Conservation (phyloP, 139 green algal genomes). For the Chlamydomonas schloesseri region DNA sequence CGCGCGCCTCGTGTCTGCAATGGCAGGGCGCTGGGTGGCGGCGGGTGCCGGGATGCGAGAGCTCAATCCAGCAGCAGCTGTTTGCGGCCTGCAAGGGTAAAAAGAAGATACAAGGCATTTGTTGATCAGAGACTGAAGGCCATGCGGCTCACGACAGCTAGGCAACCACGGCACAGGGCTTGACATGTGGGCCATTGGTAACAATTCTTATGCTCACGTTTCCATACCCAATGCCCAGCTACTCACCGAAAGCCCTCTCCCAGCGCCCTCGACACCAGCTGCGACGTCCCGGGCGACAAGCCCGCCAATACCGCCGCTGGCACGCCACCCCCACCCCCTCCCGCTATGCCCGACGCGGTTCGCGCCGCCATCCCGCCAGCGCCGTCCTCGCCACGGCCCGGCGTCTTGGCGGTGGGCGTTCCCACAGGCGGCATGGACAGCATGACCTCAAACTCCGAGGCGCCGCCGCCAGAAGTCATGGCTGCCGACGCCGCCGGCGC, state of each 20-base stretch:
- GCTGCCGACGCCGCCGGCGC: no score
- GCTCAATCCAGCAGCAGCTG: not conserved
- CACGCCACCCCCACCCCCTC: not conserved
- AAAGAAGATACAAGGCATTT: no score
- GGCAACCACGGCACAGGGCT: no score
- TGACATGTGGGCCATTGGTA: no score
- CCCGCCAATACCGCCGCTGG: not conserved
- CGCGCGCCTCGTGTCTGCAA: not conserved
- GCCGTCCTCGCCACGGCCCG: not conserved
- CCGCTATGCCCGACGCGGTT: no score
- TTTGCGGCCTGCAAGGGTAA: not conserved
- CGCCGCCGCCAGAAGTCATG: not conserved
- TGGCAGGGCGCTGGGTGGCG: not conserved
- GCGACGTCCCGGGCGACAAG: not conserved
- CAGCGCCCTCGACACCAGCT: conserved; percentile 17
- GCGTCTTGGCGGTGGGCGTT: not conserved
- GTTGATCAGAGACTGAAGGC: no score
- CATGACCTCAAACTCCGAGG: not conserved
- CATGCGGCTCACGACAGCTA: no score
- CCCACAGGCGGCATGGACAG: conserved; percentile 13
- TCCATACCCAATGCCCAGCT: no score
- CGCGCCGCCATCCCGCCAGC: not conserved
- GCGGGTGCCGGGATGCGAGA: not conserved
- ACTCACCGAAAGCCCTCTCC: not conserved
- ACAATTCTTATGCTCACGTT: no score